Conservation (phyloP, 768 basidiomycete genomes). For the Lactarius deliciosus region DNA sequence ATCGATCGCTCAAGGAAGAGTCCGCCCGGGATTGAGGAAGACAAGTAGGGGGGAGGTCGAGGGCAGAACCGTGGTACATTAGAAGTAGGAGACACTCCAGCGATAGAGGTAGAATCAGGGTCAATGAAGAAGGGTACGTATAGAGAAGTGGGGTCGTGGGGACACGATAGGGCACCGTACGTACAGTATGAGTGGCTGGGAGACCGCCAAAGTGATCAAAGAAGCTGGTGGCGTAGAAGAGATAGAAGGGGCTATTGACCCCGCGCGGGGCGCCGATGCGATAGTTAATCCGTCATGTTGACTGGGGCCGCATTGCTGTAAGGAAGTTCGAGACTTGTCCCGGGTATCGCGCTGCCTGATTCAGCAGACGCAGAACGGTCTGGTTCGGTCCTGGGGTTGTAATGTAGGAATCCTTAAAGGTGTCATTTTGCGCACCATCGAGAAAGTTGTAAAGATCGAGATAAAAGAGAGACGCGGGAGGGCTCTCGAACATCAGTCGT, state of each 20-base stretch:
- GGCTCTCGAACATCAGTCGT: constrained; percentile 56
- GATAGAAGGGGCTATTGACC: not conserved
- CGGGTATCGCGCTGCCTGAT: not conserved
- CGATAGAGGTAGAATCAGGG: not conserved
- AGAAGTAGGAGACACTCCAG: too few species aligned
- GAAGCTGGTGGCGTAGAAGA: constrained; percentile 1
- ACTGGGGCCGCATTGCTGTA: not conserved
- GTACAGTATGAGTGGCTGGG: not conserved
- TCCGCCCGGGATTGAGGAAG: constrained; percentile 3
- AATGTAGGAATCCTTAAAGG: constrained; percentile 55
- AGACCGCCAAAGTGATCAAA: not conserved
- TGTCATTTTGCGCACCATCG: constrained; percentile 67
- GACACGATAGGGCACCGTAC: not conserved
- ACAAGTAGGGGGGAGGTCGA: constrained; percentile 1
- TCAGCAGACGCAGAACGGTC: constrained; percentile 3
- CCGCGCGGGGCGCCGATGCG: not conserved
- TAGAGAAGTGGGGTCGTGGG: not conserved
- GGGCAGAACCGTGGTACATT: not conserved
- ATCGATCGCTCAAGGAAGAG: not conserved
- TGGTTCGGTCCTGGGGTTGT: constrained; percentile 24
- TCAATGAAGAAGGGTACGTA: not conserved
- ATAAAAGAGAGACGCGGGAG: constrained; percentile 57
- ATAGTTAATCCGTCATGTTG: not conserved
- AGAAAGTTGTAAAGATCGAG: constrained; percentile 61
- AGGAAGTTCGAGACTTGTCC: not conserved